These are phyloP conservation scores for Colletotrichum gigasporum DNA, from an alignment of 2,329 filamentous ascomycete species.

Conservation along the genomic window DNA sequence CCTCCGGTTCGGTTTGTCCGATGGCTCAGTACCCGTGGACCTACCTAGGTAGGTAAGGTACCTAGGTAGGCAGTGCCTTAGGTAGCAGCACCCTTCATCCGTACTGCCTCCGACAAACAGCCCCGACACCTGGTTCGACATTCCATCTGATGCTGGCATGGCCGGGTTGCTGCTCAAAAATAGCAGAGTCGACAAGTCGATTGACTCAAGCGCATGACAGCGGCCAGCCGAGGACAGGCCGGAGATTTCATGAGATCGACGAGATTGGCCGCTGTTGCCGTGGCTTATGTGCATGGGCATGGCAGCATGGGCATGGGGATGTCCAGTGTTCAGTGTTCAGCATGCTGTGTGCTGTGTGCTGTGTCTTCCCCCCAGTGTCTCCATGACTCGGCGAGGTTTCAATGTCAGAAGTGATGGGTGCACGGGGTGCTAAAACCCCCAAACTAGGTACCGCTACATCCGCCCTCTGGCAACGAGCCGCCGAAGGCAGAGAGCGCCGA, in stretches of 20 bases:
- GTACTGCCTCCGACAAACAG: too few species aligned
- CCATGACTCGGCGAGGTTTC: constrained; percentile 28
- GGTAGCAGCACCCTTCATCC: too few species aligned
- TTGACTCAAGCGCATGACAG: constrained; percentile 30
- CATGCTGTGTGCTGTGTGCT: neutral
- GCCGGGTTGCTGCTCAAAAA: constrained; percentile 5
- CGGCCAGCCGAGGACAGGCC: constrained; percentile 6
- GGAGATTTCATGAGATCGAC: constrained; percentile 15
- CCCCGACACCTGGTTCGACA: constrained; percentile 2
- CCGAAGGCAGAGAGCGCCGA: constrained; percentile 7
- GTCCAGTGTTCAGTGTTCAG: neutral
- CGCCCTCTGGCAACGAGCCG: constrained; percentile 5
- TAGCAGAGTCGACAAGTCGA: neutral
- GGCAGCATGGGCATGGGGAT: constrained; percentile 3
- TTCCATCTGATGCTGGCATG: constrained; percentile 15
- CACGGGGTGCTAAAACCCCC: constrained; percentile 1
- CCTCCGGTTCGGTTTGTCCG: constrained; percentile 16
- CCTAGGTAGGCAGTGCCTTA: too few species aligned
- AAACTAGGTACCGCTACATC: constrained; percentile 27
- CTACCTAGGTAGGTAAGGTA: too few species aligned
- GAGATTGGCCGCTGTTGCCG: constrained; percentile 1
- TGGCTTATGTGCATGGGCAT: constrained; percentile 12
- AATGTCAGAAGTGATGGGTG: constrained; percentile 14
- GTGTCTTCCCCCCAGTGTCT: neutral
- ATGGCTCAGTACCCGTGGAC: too few species aligned